Conservation (phyloP, 2,329 filamentous ascomycete genomes). For the Penicillium hordei region DNA sequence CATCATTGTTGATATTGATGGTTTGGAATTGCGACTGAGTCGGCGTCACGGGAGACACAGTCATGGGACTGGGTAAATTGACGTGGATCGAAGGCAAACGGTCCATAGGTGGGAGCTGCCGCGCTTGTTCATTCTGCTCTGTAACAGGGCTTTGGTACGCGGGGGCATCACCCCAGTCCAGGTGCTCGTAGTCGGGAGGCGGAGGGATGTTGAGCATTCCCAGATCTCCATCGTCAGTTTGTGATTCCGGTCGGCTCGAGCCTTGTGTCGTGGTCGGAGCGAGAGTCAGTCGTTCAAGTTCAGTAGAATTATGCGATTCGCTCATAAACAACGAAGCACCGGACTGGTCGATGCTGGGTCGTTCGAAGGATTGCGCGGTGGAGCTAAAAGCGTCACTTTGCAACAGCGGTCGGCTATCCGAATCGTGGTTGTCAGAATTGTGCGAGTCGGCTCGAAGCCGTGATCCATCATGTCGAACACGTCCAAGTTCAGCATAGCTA, state of each 20-base stretch:
- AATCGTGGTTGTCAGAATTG: slow-evolving; percentile 45
- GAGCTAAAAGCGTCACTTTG: slow-evolving; percentile 35
- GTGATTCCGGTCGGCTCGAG: slow-evolving; percentile 23
- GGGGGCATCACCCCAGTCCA: slow-evolving; percentile 47
- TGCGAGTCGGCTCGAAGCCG: slow-evolving; percentile 48
- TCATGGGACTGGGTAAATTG: slow-evolving; percentile 30
- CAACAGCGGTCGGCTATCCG: slow-evolving; percentile 49
- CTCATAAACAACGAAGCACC: slow-evolving; percentile 39
- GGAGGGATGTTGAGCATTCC: slow-evolving; percentile 39
- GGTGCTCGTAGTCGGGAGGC: slow-evolving; percentile 43
- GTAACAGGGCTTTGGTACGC: slow-evolving; percentile 37
- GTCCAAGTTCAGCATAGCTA: slow-evolving; percentile 48
- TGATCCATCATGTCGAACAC: slow-evolving; percentile 51
- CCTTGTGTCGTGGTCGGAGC: slow-evolving; percentile 26
- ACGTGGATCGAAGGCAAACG: slow-evolving; percentile 36
- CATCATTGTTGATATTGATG: slow-evolving; percentile 1
- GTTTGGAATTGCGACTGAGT: slow-evolving; percentile 14
- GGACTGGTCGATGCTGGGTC: slow-evolving; percentile 32
- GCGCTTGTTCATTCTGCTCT: slow-evolving; percentile 18
- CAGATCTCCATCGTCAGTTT: slow-evolving; percentile 38
- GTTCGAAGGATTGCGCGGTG: slow-evolving; percentile 29
- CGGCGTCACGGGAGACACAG: slow-evolving; percentile 27
- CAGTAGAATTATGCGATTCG: slow-evolving; percentile 30
- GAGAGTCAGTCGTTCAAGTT: slow-evolving; percentile 29
- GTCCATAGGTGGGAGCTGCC: slow-evolving; percentile 20